Percentiles rank a stretch among this genome's conserved stretches.
phyloP scores from a whole-genome alignment of 2,329 filamentous ascomycete genomes.

The Penicillium sp. region DNA sequence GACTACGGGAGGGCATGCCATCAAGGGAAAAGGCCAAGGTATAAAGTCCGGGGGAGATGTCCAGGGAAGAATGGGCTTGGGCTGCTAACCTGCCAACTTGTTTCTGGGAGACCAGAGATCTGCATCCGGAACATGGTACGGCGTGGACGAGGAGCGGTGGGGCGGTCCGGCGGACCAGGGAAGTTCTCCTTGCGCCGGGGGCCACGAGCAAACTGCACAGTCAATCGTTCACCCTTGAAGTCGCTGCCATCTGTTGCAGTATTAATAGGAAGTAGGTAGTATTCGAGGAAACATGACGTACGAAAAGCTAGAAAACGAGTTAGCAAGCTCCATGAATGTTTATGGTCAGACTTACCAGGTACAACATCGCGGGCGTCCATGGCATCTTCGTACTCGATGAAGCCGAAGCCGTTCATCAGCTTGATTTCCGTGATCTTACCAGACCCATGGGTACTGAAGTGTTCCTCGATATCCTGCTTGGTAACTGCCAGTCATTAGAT shows the following conservation, averaged over 20 bases:
- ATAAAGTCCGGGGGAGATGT: slow-evolving; percentile 21
- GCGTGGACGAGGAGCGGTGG: slow-evolving; percentile 72
- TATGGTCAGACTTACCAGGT: slow-evolving; percentile 68
- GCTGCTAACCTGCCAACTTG: slow-evolving; percentile 99
- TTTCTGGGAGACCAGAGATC: slow-evolving; percentile 96
- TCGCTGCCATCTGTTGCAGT: slow-evolving; percentile 78
- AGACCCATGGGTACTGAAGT: slow-evolving; percentile 93
- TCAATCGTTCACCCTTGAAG: slow-evolving; percentile 96
- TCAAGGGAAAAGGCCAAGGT: slow-evolving; percentile 17
- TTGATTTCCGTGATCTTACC: slow-evolving; percentile 99
- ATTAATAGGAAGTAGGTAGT: not conserved
- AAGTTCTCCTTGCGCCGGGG: slow-evolving; percentile 69
- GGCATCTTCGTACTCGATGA: slow-evolving; percentile 98
- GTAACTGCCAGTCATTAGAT: slow-evolving; percentile 63
- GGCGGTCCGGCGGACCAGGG: slow-evolving; percentile 63
- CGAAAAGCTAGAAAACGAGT: slow-evolving; percentile 52
- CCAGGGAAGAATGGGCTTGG: slow-evolving; percentile 33
- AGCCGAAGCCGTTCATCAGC: slow-evolving; percentile 99
- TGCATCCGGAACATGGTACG: slow-evolving; percentile 96
- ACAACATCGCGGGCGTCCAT: slow-evolving; percentile 98
- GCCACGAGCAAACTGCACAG: slow-evolving; percentile 96
- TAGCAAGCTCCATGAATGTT: slow-evolving; percentile 19
- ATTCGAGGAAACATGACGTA: slow-evolving; percentile 46
- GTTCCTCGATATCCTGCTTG: slow-evolving; percentile 93
- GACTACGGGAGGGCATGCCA: slow-evolving; percentile 12